These are phyloP conservation scores for Meredithiella fracta DNA, from an alignment of 2,329 filamentous ascomycete species.

Conservation along the genomic window DNA sequence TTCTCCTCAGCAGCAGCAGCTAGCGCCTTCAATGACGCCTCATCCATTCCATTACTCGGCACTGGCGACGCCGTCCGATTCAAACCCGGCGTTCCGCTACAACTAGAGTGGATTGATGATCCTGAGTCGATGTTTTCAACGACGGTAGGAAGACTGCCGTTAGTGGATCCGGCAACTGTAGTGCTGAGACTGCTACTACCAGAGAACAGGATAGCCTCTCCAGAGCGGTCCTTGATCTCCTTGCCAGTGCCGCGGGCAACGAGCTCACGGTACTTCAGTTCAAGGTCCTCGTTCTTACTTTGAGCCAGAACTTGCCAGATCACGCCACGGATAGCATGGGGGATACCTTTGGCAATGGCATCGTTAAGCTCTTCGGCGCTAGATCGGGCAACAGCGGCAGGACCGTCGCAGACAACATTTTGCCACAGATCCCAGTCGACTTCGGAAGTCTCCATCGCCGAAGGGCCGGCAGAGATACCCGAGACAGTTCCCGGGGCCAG, in stretches of 20 bases:
- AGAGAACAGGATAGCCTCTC: neutral
- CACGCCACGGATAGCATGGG: slow-evolving; percentile 87
- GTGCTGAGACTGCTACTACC: slow-evolving; percentile 32
- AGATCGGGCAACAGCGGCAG: slow-evolving; percentile 69
- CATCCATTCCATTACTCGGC: slow-evolving; percentile 37
- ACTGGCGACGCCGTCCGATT: slow-evolving; percentile 37
- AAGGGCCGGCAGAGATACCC: slow-evolving; percentile 60
- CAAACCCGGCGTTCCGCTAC: slow-evolving; percentile 47
- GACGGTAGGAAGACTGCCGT: slow-evolving; percentile 38
- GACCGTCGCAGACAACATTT: slow-evolving; percentile 84
- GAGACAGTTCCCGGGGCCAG: slow-evolving; percentile 75
- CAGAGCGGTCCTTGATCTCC: slow-evolving; percentile 41
- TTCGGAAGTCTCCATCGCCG: slow-evolving; percentile 50
- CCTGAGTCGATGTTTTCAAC: slow-evolving; percentile 56
- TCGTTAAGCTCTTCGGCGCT: slow-evolving; percentile 79
- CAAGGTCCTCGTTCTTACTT: slow-evolving; percentile 83
- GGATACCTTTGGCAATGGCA: slow-evolving; percentile 86
- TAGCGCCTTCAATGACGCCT: slow-evolving; percentile 49
- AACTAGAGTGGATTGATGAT: slow-evolving; percentile 73
- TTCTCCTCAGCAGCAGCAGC: slow-evolving; percentile 47
- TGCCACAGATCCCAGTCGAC: slow-evolving; percentile 99
- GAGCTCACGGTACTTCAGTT: slow-evolving; percentile 71
- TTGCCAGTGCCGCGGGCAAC: slow-evolving; percentile 66
- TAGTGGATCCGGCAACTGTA: slow-evolving; percentile 32
- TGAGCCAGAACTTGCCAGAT: slow-evolving; percentile 96